phyloP scores from a whole-genome alignment of 306 rosid species.

The Sechiopsis laciniata region DNA sequence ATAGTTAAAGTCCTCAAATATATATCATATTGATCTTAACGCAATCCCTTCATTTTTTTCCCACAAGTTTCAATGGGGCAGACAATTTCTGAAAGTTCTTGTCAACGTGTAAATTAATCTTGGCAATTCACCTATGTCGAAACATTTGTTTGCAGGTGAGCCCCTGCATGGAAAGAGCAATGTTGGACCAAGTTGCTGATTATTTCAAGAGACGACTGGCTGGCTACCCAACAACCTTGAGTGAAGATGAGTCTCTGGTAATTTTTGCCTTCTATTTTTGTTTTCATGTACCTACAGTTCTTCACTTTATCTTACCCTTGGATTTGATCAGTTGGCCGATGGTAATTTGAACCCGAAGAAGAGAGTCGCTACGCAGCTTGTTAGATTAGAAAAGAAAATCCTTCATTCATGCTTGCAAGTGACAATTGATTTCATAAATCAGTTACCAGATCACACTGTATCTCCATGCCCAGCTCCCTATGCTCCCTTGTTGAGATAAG shows the following conservation, averaged over 20 bases:
- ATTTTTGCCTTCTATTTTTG: constrained; percentile 8
- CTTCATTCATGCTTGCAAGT: constrained; percentile 82
- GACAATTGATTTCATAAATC: constrained; percentile 47
- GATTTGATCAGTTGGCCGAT: constrained; percentile 51
- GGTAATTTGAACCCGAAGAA: constrained; percentile 64
- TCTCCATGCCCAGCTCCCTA: constrained; percentile 88
- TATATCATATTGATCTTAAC: not conserved
- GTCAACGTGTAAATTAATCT: not conserved
- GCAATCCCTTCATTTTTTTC: not conserved
- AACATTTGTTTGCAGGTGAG: constrained; percentile 49
- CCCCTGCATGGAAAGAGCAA: constrained; percentile 93
- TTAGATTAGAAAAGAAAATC: constrained; percentile 76
- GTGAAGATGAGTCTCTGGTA: constrained; percentile 83
- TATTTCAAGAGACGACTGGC: constrained; percentile 73
- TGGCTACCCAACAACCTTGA: constrained; percentile 81
- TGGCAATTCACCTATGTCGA: not conserved
- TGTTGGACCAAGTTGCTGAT: constrained; percentile 74
- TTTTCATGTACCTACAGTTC: not conserved
- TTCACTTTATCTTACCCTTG: constrained; percentile 25
- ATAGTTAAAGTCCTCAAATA: not conserved
- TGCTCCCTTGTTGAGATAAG: constrained; percentile 66
- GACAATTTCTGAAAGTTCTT: not conserved
- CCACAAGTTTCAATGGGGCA: not conserved
- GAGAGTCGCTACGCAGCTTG: constrained; percentile 79
- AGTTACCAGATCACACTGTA: constrained; percentile 68